Percentiles rank a stretch among this genome's conserved stretches.
These are phyloP conservation scores for Yamadazyma kanchanaburiensis DNA, from an alignment of 1,139 yeast genomes.

Conservation along the genomic window DNA sequence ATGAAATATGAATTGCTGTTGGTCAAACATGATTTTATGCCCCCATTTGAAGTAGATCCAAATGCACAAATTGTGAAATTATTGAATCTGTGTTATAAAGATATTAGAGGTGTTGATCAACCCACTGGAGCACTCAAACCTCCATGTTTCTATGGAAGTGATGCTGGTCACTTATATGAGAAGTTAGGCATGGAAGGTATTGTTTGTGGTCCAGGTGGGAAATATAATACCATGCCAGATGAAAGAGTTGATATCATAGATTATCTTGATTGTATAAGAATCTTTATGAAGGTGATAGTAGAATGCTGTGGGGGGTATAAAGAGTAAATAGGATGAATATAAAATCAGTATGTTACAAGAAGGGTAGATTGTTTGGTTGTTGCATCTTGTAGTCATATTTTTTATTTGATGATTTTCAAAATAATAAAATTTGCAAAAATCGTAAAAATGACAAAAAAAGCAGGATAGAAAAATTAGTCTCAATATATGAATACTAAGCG, in stretches of 20 bases:
- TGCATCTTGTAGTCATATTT: too few species aligned
- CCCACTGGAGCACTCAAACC: constrained; percentile 23
- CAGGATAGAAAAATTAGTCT: too few species aligned
- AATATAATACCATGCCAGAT: constrained; percentile 14
- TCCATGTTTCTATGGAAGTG: constrained; percentile 24
- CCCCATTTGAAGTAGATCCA: constrained; percentile 22
- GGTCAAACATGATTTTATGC: constrained; percentile 20
- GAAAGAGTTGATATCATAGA: constrained; percentile 13
- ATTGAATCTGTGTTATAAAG: constrained; percentile 15
- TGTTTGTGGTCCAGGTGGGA: constrained; percentile 15
- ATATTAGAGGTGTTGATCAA: constrained; percentile 17
- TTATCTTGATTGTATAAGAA: constrained; percentile 12
- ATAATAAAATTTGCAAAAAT: too few species aligned
- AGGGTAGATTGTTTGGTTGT: too few species aligned
- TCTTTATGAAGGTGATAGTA: constrained; percentile 11
- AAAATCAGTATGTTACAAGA: too few species aligned
- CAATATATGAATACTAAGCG: too few species aligned
- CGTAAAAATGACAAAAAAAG: too few species aligned
- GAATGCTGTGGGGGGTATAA: constrained; percentile 13
- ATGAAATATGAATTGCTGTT: constrained; percentile 19
- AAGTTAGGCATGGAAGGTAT: constrained; percentile 17
- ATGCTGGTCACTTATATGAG: constrained; percentile 23
- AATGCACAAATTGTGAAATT: constrained; percentile 16
- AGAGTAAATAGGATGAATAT: too few species aligned
- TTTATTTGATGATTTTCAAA: too few species aligned